Evolutionary conservation across 306 rosid species (phyloP).

Genomic region (Vigna nakashimae): DNA sequence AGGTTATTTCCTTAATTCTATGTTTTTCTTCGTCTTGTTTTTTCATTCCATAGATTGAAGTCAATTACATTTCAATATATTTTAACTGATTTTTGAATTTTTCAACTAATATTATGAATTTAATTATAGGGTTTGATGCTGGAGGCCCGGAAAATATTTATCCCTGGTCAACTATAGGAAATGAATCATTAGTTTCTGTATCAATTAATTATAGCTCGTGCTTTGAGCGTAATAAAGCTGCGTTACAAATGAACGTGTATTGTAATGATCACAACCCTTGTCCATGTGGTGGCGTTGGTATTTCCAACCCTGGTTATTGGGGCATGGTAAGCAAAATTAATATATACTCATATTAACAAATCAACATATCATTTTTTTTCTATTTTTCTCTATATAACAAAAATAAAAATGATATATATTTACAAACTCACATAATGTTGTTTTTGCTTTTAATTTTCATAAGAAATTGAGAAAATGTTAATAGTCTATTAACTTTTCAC

Average conservation of each 20-base stretch:
- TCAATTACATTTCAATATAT: neutral
- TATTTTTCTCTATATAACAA: neutral
- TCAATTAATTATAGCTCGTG: constrained; percentile 71
- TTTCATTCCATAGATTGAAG: neutral
- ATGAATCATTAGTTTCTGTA: constrained; percentile 57
- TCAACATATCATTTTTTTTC: neutral
- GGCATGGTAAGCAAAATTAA: constrained; percentile 23
- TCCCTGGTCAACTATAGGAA: constrained; percentile 82
- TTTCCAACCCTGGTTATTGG: constrained; percentile 76
- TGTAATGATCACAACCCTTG: constrained; percentile 62
- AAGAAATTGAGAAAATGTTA: neutral
- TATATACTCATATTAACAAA: neutral
- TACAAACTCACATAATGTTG: neutral
- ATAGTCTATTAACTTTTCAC: neutral
- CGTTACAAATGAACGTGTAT: constrained; percentile 74
- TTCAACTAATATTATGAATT: neutral
- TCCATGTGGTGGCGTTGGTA: constrained; percentile 74
- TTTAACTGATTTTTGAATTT: neutral
- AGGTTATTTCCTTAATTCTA: constrained; percentile 39
- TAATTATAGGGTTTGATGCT: constrained; percentile 35
- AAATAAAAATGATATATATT: neutral
- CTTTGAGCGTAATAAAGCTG: constrained; percentile 77
- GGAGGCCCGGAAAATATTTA: constrained; percentile 69
- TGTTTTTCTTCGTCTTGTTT: neutral
- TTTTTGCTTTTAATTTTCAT: neutral